Evolutionary conservation across 179 eudicot species (phyloP), one percentile per base, ranked within the genome.

Genomic region (Silene coronaria): DNA sequence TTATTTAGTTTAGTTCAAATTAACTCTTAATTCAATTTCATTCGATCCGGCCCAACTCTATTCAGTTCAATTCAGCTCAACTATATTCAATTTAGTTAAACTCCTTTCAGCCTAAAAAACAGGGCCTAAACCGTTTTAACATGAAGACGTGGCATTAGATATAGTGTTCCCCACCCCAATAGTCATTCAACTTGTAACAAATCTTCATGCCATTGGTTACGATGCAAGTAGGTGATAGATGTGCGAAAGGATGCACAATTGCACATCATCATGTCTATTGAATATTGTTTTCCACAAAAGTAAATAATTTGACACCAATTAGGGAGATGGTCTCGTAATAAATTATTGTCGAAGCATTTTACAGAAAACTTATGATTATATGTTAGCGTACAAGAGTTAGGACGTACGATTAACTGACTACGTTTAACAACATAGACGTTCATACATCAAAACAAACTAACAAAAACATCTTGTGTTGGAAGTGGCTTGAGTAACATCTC

Each of bases 391-490:
- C 10, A 13, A 0, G 22, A n/a, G 26, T 32, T 17, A 34, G 22
- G 4, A 27, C 9, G 11, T 30, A 30, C 3, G 28, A 64, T 14
- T 64, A 14, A 6, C 6, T 36, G 0, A 64, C 38, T 28, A 16
- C 1, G 21, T 24, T 10, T 24, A 24, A 4, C 30, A 28, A 16
- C 68, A 14, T 63, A 26, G 0, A 10, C 22, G 5, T 22, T 48
- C 8, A 65, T 23, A 17, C 12, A 22, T 42, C 21, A 19, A 71
- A 53, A 10, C 36, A 48, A 61, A 45, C 42, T 77, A 73, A 64
- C 73, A 69, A 16, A 60, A 24, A 17, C 78, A 65, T 70, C 27
- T 61, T 3, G 78, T 45, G 51, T 55, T 36, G 17, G 84, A 36
- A 72, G 65, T 24, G 71, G 26, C 45, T 38, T 42, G 48, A 75